Conservation (phyloP, 2,329 filamentous ascomycete genomes). For the Amylocarpus encephaloides region DNA sequence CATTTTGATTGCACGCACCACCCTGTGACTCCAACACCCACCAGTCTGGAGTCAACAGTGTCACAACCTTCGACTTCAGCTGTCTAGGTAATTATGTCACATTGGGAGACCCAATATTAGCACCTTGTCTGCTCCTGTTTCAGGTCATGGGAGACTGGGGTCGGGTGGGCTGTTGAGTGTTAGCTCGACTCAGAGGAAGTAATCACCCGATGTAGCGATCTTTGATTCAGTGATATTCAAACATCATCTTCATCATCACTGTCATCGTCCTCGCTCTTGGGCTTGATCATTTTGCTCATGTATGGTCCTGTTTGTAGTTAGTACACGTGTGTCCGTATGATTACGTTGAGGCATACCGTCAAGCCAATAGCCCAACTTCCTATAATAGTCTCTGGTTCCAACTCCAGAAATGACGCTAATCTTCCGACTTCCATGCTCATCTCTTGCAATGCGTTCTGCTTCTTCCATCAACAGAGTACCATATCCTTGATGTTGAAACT, state of each 20-base stretch:
- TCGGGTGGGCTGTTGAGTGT: too few relatives aligned
- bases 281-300: slow-evolving; percentile 30
- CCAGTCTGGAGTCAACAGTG: too few relatives aligned
- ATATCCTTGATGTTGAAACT: slow-evolving; percentile 98
- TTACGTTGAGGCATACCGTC: slow-evolving; percentile 74
- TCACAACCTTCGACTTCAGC: too few relatives aligned
- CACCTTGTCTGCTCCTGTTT: too few relatives aligned
- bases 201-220: too few relatives aligned
- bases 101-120: too few relatives aligned
- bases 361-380: slow-evolving; percentile 84
- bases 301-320: slow-evolving; percentile 25
- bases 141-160: too few relatives aligned
- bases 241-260: slow-evolving; percentile 23
- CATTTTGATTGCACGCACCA: too few relatives aligned
- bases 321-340: background rate
- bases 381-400: slow-evolving; percentile 91
- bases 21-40: too few relatives aligned
- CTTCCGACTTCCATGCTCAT: slow-evolving; percentile 91
- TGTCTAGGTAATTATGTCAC: too few relatives aligned
- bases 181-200: too few relatives aligned
- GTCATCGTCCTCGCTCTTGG: slow-evolving; percentile 29
- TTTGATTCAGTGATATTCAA: too few relatives aligned
- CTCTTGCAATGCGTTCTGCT: slow-evolving; percentile 86
- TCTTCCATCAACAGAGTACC: slow-evolving; percentile 97
- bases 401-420: slow-evolving; percentile 98